A percentile compares a stretch with the other conserved stretches of the same genome.
Conservation (phyloP, 768 basidiomycete species). For the Lactarius tabidus region DNA sequence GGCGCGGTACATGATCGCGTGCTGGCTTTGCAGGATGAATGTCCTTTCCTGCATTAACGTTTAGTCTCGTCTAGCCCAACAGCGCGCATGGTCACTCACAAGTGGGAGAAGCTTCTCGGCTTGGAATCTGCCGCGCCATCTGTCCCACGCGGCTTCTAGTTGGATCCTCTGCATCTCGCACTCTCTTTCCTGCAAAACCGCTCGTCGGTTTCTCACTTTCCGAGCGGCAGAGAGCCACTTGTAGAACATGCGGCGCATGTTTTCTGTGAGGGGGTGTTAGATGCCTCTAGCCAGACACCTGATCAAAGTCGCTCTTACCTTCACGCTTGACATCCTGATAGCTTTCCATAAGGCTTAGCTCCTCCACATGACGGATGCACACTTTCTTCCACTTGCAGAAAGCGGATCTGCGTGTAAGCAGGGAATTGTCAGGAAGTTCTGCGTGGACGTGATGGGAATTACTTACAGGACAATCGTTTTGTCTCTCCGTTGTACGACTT, state of each 20-base stretch:
- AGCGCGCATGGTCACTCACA: constrained; percentile 40
- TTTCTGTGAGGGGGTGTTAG: constrained; percentile 42
- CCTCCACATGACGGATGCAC: constrained; percentile 61
- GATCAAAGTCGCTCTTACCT: constrained; percentile 42
- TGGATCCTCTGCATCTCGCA: constrained; percentile 52
- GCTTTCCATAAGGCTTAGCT: constrained; percentile 77
- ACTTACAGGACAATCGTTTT: constrained; percentile 38
- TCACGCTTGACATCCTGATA: constrained; percentile 77
- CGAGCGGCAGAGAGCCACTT: constrained; percentile 65
- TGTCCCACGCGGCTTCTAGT: constrained; percentile 64
- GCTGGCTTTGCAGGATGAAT: constrained; percentile 55
- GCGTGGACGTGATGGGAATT: background rate
- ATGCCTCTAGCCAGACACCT: background rate
- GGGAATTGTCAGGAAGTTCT: background rate
- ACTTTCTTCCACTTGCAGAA: constrained; percentile 68
- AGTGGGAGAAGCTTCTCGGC: constrained; percentile 62
- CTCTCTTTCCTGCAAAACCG: constrained; percentile 56
- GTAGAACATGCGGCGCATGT: constrained; percentile 60
- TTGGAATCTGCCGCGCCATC: constrained; percentile 70
- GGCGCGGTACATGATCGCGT: constrained; percentile 57
- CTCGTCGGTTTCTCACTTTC: constrained; percentile 55
- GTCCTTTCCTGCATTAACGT: constrained; percentile 38
- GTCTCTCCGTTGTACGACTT: constrained; percentile 48
- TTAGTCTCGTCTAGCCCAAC: constrained; percentile 4
- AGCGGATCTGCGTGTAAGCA: constrained; percentile 39